Evolutionary conservation across 2,329 filamentous ascomycete species (phyloP), one percentile per base, ranked within the genome.

Genomic region (Coniella vitis): DNA sequence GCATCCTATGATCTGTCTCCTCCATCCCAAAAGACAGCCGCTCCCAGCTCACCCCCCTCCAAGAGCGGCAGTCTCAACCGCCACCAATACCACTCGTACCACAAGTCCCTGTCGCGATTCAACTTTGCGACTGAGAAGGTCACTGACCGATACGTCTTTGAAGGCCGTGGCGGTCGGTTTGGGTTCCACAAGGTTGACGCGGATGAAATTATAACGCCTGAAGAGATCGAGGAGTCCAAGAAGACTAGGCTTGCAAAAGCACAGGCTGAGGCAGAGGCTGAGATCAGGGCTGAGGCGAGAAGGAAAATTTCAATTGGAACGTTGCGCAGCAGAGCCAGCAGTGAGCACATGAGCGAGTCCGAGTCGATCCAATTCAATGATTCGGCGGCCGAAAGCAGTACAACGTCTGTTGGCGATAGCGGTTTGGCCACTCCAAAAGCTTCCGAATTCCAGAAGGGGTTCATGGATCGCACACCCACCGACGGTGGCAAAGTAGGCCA

Each of bases 191-290:
- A 70, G 40, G 68, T 76, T 46, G 77, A 83, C 53, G 78, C 71
- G 0, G 75, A 81, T 45, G 79, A 83, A 63, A 78, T 81, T 67
- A 62, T 81, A 12, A 75, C 77, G 10, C 72, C 76, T 16, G 68
- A 70, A 31, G 71, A 72, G 34, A 64, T 81, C 20, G 69, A 76
- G 55, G 66, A 69, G 43, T 67, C 73, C 19, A 70, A 66, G 42
- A 64, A 62, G 58, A 69, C 64, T 47, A 63, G 69, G 16, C 61
- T 66, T 34, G 64, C 64, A 21, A 62, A 65, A 37, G 53, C 62
- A 22, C 57, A 63, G 48, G 48, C 57, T 31, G 54, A 55, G 42
- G 21, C 32, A 9, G 19, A 34, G 17, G 40, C 40, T 20, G 48
- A 53, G 32, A 53, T 53, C 19, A 49, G 65, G 14, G 46, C 56